Conservation (phyloP, 306 rosid genomes). For the Prunus kanzakura region DNA sequence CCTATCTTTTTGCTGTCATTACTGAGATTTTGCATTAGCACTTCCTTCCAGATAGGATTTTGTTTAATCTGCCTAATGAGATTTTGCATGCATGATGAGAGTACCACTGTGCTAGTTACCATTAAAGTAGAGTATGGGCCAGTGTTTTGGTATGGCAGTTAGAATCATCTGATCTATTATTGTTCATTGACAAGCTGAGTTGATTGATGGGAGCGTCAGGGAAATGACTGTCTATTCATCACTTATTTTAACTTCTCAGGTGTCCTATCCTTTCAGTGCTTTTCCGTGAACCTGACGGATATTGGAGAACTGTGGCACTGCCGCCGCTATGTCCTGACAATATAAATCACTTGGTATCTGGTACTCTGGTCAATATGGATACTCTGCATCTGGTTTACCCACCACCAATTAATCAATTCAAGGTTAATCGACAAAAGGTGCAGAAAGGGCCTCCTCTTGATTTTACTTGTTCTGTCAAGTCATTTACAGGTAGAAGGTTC, state of each 20-base stretch:
- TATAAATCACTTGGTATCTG: conserved; percentile 25
- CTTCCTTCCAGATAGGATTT: too few species aligned
- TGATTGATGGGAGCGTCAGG: too few species aligned
- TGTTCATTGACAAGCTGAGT: too few species aligned
- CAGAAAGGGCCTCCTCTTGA: conserved; percentile 33
- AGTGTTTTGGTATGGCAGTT: neutral
- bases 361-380: conserved; percentile 45
- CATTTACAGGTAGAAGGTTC: conserved; percentile 37
- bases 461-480: conserved; percentile 38
- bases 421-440: conserved; percentile 40
- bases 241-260: conserved; percentile 43
- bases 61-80: neutral
- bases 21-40: neutral
- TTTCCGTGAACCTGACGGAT: conserved; percentile 47
- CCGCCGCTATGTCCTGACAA: conserved; percentile 39
- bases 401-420: conserved; percentile 42
- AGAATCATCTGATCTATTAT: too few species aligned
- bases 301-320: conserved; percentile 49
- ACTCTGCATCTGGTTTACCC: conserved; percentile 53
- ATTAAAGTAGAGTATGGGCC: neutral
- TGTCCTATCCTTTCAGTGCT: conserved; percentile 42
- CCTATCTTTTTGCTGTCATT: neutral
- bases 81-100: neutral
- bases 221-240: neutral
- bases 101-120: neutral